Evolutionary conservation across 2,329 filamentous ascomycete genomes (phyloP).

Genomic region (Colletotrichum noveboracense): DNA sequence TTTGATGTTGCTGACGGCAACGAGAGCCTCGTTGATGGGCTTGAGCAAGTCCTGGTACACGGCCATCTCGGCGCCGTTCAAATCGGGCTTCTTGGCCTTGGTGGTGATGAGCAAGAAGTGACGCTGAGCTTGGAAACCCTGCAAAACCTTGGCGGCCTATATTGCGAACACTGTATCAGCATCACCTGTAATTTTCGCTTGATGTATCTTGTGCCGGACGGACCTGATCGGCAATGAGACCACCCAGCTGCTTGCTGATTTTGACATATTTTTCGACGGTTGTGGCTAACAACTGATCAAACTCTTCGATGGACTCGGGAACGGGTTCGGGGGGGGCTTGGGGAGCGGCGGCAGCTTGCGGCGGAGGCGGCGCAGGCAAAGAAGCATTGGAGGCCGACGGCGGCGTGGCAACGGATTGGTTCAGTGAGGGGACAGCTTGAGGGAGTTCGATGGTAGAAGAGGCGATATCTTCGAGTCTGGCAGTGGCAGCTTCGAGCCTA

Average conservation of each 20-base stretch:
- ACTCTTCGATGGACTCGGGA: conserved; percentile 84
- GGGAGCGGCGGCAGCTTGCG: conserved; percentile 38
- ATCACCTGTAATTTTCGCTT: not conserved
- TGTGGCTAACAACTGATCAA: conserved; percentile 77
- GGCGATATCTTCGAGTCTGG: conserved; percentile 94
- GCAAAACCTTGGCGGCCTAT: conserved; percentile 57
- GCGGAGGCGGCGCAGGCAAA: conserved; percentile 38
- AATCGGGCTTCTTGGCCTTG: conserved; percentile 90
- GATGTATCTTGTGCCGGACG: conserved; percentile 25
- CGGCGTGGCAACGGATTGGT: conserved; percentile 40
- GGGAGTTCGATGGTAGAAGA: conserved; percentile 71
- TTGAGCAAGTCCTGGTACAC: conserved; percentile 80
- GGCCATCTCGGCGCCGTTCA: conserved; percentile 62
- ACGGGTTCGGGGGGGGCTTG: conserved; percentile 61
- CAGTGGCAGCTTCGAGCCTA: conserved; percentile 97
- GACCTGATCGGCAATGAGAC: conserved; percentile 81
- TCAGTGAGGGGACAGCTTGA: conserved; percentile 52
- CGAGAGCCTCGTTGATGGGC: conserved; percentile 83
- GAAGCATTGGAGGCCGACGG: conserved; percentile 33
- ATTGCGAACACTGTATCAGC: not conserved
- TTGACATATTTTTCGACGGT: conserved; percentile 81
- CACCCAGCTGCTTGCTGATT: conserved; percentile 79
- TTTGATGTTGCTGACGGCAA: conserved; percentile 79
- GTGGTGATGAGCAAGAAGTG: conserved; percentile 87
- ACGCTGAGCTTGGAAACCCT: conserved; percentile 83